These are phyloP conservation scores for Neurospora cerealis DNA, from an alignment of 495 filamentous ascomycete genomes.

Conservation along the genomic window DNA sequence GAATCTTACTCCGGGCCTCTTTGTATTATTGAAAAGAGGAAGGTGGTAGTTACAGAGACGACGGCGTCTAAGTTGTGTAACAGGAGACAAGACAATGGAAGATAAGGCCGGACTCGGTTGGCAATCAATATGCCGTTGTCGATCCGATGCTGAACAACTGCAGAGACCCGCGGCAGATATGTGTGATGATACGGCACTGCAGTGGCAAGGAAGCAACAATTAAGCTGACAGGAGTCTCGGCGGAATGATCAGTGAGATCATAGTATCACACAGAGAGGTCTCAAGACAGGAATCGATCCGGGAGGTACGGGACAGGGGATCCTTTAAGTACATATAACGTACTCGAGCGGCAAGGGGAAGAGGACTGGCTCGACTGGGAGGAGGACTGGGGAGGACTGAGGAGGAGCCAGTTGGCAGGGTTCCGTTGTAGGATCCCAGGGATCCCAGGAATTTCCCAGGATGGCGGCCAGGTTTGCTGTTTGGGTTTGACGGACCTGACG, in stretches of 20 bases:
- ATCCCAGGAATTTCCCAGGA: not conserved
- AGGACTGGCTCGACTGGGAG: not conserved
- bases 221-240: not conserved
- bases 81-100: not conserved
- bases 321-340: not conserved
- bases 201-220: not conserved
- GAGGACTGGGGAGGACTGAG: not conserved
- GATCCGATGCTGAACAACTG: not conserved
- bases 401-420: not conserved
- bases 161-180: not conserved
- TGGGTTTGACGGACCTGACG: not conserved
- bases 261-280: not conserved
- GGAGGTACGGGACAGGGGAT: not conserved
- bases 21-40: not conserved
- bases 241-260: not conserved
- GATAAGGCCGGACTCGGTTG: not conserved
- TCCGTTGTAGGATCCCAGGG: not conserved
- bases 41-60: not conserved
- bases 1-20: not conserved
- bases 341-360: not conserved
- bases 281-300: not conserved
- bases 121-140: not conserved
- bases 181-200: not conserved
- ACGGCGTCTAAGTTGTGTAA: not conserved
- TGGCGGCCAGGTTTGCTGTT: not conserved